Conservation (phyloP, 2,329 filamentous ascomycete genomes). For the Shiraia sp. region DNA sequence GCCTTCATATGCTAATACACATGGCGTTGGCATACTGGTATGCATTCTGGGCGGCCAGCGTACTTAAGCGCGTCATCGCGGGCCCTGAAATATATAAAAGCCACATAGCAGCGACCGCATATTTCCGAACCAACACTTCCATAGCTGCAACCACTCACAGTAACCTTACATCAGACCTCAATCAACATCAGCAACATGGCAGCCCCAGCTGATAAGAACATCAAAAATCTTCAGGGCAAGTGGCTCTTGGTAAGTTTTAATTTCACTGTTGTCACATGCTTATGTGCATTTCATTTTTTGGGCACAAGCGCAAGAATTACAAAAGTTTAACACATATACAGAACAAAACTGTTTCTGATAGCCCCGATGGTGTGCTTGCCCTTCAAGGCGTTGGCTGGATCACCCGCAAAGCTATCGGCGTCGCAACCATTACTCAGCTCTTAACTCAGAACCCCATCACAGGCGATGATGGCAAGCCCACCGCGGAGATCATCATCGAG, state of each 20-base stretch:
- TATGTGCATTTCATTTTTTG: too few species aligned
- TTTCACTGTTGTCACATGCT: too few species aligned
- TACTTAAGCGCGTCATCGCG: slow-evolving; percentile 14
- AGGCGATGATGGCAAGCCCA: slow-evolving; percentile 22
- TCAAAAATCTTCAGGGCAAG: slow-evolving; percentile 44
- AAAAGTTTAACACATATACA: slow-evolving; percentile 40
- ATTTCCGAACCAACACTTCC: slow-evolving; percentile 6
- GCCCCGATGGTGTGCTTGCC: slow-evolving; percentile 68
- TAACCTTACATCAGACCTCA: not conserved
- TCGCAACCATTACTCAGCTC: slow-evolving; percentile 70
- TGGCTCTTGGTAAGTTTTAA: slow-evolving; percentile 41
- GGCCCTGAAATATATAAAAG: not conserved
- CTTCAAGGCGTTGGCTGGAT: slow-evolving; percentile 65
- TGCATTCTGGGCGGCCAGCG: slow-evolving; percentile 10
- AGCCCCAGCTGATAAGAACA: slow-evolving; percentile 38
- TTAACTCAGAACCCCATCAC: slow-evolving; percentile 46
- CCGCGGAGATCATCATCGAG: slow-evolving; percentile 69
- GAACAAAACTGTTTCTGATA: slow-evolving; percentile 76
- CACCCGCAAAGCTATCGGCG: slow-evolving; percentile 70
- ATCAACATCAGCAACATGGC: slow-evolving; percentile 35
- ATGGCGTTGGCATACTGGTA: slow-evolving; percentile 7
- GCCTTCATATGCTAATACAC: slow-evolving; percentile 13
- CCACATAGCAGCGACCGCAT: slow-evolving; percentile 3
- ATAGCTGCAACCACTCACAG: slow-evolving; percentile 3
- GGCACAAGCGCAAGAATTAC: not conserved